Evolutionary conservation across 192 early-diverging fungal species (phyloP), one percentile per base, ranked within the genome.

Genomic region (Backusella luteola): DNA sequence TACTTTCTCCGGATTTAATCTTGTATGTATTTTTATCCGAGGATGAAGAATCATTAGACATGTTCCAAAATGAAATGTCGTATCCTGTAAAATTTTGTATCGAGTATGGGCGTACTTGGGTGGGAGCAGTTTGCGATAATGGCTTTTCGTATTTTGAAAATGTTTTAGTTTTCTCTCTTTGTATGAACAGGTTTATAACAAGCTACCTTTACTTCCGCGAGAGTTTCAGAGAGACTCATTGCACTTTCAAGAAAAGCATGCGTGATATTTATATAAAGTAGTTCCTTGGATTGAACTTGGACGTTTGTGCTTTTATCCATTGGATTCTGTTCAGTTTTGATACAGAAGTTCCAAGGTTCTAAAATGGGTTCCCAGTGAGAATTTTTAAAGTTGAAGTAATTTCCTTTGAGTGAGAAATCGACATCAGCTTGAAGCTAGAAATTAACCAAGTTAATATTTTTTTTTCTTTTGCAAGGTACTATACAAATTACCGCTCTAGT

Each of bases 311-410:
- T 49, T 68, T 74, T 74, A 17, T 74, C 67, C 17, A 66, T 74
- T 17, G 67, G 41, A 8, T 78, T 79, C 29, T 74, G 69, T 12
- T 73, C 75, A 41, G 87, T 69, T 41, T 83, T 83, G 26, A 89
- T 38, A 9, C 75, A 52, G 41, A 91, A 90, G 23, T 89, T 81
- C 88, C 90, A 95, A 12, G 90, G 93, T 80, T 97, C 96, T 19
- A 95, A 69, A 56, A 96, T 77, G 1, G 96, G 94, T 83, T 97
- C 96, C 96, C 96, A 97, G 79, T 96, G 95, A 42, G 94, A 95
- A 79, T 91, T 95, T 75, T 91, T 92, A 41, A 93, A 80, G 80
- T 97, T 97, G 69, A 93, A 97, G 79, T 91, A 93, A 73, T 94
- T 95, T 44, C 85, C 86, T 59, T 91, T 85, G 49, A 94, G 59